phyloP scores from a whole-genome alignment of 1,139 yeast genomes.

The Debaryomycetaceae sp. region DNA sequence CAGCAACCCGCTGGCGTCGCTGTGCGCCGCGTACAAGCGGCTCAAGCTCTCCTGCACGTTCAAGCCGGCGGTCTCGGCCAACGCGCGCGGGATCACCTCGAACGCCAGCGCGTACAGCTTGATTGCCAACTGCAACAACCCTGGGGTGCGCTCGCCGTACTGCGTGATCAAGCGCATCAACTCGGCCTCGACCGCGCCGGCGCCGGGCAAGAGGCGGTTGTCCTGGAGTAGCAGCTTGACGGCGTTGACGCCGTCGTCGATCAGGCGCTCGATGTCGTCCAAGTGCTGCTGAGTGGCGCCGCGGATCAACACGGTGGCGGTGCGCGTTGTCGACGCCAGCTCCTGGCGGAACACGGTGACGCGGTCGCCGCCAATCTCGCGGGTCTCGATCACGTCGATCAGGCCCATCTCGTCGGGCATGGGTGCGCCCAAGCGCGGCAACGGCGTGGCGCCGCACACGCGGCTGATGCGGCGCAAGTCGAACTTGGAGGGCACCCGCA shows the following conservation, averaged over 20 bases:
- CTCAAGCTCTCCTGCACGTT: slow-evolving; percentile 87
- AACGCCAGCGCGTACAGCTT: slow-evolving; percentile 93
- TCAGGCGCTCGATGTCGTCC: slow-evolving; percentile 95
- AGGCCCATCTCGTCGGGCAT: slow-evolving; percentile 91
- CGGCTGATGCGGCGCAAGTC: slow-evolving; percentile 91
- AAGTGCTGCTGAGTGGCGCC: slow-evolving; percentile 96
- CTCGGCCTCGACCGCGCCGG: slow-evolving; percentile 95
- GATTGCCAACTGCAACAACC: slow-evolving; percentile 86
- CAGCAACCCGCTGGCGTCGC: slow-evolving; percentile 37
- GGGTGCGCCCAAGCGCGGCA: slow-evolving; percentile 94
- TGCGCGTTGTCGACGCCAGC: slow-evolving; percentile 61
- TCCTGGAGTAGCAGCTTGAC: slow-evolving; percentile 85
- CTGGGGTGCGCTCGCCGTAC: slow-evolving; percentile 92
- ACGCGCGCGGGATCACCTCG: slow-evolving; percentile 87
- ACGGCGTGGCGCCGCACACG: slow-evolving; percentile 96
- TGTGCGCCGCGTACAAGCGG: slow-evolving; percentile 82
- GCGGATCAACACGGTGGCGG: slow-evolving; percentile 88
- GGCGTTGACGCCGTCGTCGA: slow-evolving; percentile 93
- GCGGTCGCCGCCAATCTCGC: slow-evolving; percentile 96
- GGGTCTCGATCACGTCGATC: slow-evolving; percentile 83
- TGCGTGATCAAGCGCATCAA: slow-evolving; percentile 73
- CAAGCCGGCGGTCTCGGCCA: slow-evolving; percentile 92
- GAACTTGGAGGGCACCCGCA: slow-evolving; percentile 89
- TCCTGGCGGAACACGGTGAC: slow-evolving; percentile 87
- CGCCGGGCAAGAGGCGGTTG: slow-evolving; percentile 83